A percentile compares a stretch with the other conserved stretches of the same genome.
Conservation (phyloP, 2,329 filamentous ascomycete genomes). For the Cyclaneusma minus region DNA sequence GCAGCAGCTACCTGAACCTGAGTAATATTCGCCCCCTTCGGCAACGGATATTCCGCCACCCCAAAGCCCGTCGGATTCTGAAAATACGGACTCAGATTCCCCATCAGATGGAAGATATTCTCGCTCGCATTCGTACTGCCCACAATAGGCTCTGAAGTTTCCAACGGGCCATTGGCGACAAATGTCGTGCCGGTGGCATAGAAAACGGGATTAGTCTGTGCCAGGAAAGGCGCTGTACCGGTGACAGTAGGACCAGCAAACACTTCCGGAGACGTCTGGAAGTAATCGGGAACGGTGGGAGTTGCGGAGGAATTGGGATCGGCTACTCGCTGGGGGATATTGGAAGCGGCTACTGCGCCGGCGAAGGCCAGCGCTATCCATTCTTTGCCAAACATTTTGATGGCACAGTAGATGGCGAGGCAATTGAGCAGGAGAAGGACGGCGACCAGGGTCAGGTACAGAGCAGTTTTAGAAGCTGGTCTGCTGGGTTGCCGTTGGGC, state of each 20-base stretch:
- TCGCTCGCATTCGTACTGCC: slow-evolving; percentile 38
- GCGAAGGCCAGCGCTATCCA: too few species aligned
- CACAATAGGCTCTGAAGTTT: slow-evolving; percentile 52
- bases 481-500: too few species aligned
- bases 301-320: slow-evolving; percentile 1
- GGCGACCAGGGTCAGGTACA: too few species aligned
- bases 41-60: slow-evolving; percentile 55
- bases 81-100: slow-evolving; percentile 53
- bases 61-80: slow-evolving; percentile 55
- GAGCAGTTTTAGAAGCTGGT: too few species aligned
- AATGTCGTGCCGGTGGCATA: slow-evolving; percentile 42
- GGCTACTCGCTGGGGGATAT: too few species aligned
- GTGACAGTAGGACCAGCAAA: slow-evolving; percentile 55
- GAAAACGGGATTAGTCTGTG: slow-evolving; percentile 52
- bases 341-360: too few species aligned
- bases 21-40: slow-evolving; percentile 48
- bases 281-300: slow-evolving; percentile 41
- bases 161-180: slow-evolving; percentile 53
- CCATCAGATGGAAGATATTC: slow-evolving; percentile 59
- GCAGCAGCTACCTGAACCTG: slow-evolving; percentile 36
- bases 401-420: too few species aligned
- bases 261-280: slow-evolving; percentile 43
- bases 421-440: too few species aligned
- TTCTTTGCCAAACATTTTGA: too few species aligned
- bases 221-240: slow-evolving; percentile 52